These are phyloP conservation scores for Lipomyces yamanashiensis DNA, from an alignment of 805 yeast species.

Conservation along the genomic window DNA sequence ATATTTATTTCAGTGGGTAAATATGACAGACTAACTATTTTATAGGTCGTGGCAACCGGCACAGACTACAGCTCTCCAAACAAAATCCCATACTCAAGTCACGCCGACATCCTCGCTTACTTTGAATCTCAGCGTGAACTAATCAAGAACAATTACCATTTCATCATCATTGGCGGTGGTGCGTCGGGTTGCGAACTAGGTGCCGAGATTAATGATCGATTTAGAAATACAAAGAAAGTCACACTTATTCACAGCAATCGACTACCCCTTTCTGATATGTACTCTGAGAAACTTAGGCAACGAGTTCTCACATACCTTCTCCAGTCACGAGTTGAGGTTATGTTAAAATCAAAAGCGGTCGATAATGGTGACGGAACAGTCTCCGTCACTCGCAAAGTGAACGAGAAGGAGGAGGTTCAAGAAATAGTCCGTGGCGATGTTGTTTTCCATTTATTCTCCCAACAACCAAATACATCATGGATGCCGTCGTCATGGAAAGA, in stretches of 20 bases:
- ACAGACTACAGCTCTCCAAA: constrained; percentile 16
- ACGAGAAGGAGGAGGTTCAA: constrained; percentile 2
- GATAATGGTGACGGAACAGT: constrained; percentile 26
- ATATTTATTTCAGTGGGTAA: neutral
- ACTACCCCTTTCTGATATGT: constrained; percentile 28
- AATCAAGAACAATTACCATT: constrained; percentile 47
- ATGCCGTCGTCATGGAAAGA: constrained; percentile 24
- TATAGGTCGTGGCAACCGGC: constrained; percentile 33
- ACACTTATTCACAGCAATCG: constrained; percentile 37
- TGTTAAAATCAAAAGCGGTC: constrained; percentile 25
- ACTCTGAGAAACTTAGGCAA: constrained; percentile 25
- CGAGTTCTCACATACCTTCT: constrained; percentile 30
- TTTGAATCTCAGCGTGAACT: constrained; percentile 32
- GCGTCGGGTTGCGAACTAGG: constrained; percentile 59
- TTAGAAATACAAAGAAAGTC: constrained; percentile 47
- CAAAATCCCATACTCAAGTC: constrained; percentile 3
- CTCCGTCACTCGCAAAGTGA: constrained; percentile 4
- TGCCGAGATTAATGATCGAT: constrained; percentile 52
- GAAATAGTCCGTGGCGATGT: constrained; percentile 16
- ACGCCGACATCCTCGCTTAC: constrained; percentile 11
- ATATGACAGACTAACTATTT: neutral
- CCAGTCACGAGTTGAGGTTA: constrained; percentile 35
- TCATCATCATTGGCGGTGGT: constrained; percentile 59
- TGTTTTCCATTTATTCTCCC: constrained; percentile 10
- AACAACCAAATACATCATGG: constrained; percentile 17